These are phyloP conservation scores for Hydrangea macrophylla DNA, from an alignment of 148 eudicot species.

Conservation along the genomic window DNA sequence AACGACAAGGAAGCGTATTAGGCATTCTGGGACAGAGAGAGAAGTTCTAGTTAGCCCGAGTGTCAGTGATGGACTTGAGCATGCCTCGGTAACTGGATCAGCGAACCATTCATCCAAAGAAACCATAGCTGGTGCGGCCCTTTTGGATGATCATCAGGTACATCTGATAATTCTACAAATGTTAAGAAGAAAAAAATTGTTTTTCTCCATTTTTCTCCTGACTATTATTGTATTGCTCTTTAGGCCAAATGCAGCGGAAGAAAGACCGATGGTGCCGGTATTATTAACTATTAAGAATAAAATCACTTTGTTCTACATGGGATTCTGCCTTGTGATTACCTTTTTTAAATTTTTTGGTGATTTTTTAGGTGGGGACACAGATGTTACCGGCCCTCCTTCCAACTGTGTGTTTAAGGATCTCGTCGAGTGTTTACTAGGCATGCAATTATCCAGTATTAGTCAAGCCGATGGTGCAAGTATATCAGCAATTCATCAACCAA, in stretches of 20 bases:
- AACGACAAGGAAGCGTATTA: slow-evolving; percentile 51
- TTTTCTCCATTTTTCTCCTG: slow-evolving; percentile 8
- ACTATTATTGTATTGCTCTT: slow-evolving; percentile 18
- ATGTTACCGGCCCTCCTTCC: slow-evolving; percentile 29
- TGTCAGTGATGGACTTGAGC: slow-evolving; percentile 16
- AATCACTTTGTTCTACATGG: slow-evolving; percentile 8
- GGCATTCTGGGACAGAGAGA: slow-evolving; percentile 22
- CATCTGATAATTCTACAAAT: slow-evolving; percentile 1
- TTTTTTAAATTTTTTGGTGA: background rate
- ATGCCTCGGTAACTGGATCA: slow-evolving; percentile 13
- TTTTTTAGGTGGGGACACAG: slow-evolving; percentile 21
- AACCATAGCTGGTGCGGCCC: slow-evolving; percentile 3
- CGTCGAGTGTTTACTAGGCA: slow-evolving; percentile 53
- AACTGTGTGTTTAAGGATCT: slow-evolving; percentile 64
- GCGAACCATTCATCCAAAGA: slow-evolving; percentile 18
- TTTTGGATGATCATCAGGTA: slow-evolving; percentile 24
- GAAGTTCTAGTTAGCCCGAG: slow-evolving; percentile 21
- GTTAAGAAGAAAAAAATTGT: background rate
- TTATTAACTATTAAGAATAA: slow-evolving; percentile 14
- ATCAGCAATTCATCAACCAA: slow-evolving; percentile 62
- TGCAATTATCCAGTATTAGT: slow-evolving; percentile 46
- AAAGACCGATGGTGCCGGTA: slow-evolving; percentile 49
- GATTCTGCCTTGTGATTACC: background rate
- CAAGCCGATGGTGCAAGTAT: slow-evolving; percentile 48
- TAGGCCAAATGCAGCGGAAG: slow-evolving; percentile 68